Evolutionary conservation across 768 basidiomycete species (phyloP).

Genomic region (Serendipita indica): DNA sequence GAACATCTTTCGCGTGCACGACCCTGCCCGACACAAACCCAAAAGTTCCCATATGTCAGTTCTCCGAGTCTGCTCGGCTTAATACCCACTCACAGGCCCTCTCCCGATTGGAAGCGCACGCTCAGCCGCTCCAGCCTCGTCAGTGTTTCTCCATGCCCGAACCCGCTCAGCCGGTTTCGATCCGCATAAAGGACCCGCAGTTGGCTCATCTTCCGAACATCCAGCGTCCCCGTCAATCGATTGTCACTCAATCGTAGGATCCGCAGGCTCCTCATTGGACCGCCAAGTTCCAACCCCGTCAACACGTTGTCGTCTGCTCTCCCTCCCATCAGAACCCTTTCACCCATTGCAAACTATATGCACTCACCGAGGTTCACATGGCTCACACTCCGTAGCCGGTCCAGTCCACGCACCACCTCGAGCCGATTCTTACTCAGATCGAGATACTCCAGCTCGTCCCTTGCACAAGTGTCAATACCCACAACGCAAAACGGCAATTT

Average conservation of each 20-base stretch:
- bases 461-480: slow-evolving; percentile 18
- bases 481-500: slow-evolving; percentile 15
- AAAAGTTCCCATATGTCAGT: background rate
- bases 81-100: slow-evolving; percentile 46
- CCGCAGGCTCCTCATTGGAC: slow-evolving; percentile 51
- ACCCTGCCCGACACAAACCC: slow-evolving; percentile 14
- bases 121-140: slow-evolving; percentile 78
- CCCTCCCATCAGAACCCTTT: background rate
- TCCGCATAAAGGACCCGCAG: slow-evolving; percentile 88
- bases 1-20: slow-evolving; percentile 38
- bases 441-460: slow-evolving; percentile 54
- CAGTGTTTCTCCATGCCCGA: slow-evolving; percentile 32
- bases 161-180: slow-evolving; percentile 38
- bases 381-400: slow-evolving; percentile 32
- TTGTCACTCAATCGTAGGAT: slow-evolving; percentile 79
- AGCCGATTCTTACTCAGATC: slow-evolving; percentile 69
- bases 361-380: slow-evolving; percentile 74
- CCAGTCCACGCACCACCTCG: slow-evolving; percentile 40
- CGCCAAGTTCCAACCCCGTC: slow-evolving; percentile 27
- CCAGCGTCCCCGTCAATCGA: slow-evolving; percentile 42
- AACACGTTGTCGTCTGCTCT: slow-evolving; percentile 58
- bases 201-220: slow-evolving; percentile 44
- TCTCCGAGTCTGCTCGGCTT: background rate
- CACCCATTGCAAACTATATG: background rate
- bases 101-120: slow-evolving; percentile 72